Base-by-base conservation (phyloP, 2,329 filamentous ascomycete species). In the Verticillium longisporum region DNA sequence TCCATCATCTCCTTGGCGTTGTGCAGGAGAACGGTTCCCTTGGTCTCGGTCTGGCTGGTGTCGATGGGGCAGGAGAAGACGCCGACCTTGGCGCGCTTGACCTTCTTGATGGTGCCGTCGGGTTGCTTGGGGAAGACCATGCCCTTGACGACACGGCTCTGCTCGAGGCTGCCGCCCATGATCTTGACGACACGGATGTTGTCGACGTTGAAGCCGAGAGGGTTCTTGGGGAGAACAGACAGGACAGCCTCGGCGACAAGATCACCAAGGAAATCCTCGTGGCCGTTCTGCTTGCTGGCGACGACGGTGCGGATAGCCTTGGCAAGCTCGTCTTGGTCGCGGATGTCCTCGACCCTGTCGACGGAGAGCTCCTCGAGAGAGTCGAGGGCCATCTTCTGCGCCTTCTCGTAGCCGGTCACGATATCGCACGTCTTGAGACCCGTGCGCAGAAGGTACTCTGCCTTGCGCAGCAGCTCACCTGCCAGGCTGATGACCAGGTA, bases 171-270 rank as follows among this genome's bases (percentile, higher is more conserved):
- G 66, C 95, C 94, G 69, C 95, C 95, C 94, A 99, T 98, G 71
- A 99, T 99, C 85, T 99, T 99, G 70, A 99, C 96, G 62, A 99
- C 96, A 63, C 95, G 91, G 70, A 99, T 89, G 76, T 99, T 99
- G 82, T 99, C 95, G 66, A 99, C 92, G 77, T 97, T 99, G 85
- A 99, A 99, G 79, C 96, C 93, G 74, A 84, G 79, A 26, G 95
- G 90, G 79, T 97, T 97, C 82, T 97, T 97, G 67, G 96, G 95
- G 65, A 99, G 84, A 21, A 99, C 93, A 55, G 92, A 88, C 61
- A 98, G 86, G 61, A 89, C 85, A 53, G 85, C 87, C 74, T 97
- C 92, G 55, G 96, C 88, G 66, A 99, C 93, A 70, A 98, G 84
- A 60, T 88, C 81, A 63, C 93, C 91, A 60, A 99, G 83, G 71